Evolutionary conservation across 495 filamentous ascomycete genomes (phyloP), one percentile per base, ranked within the genome.

Genomic region (Cercophora sp.): DNA sequence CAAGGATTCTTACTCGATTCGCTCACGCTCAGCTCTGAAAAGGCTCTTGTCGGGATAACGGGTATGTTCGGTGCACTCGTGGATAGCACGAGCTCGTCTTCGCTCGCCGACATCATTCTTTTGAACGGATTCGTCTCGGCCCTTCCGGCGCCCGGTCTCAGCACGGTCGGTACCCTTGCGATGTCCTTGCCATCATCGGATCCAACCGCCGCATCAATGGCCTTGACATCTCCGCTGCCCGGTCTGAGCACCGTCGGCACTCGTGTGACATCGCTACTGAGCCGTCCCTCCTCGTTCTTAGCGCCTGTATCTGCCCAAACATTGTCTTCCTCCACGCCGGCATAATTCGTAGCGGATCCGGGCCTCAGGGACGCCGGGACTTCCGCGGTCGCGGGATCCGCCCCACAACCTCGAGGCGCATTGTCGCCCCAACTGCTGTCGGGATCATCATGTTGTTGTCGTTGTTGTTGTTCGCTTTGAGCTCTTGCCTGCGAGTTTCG

Each of bases 121-220:
- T 75, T 75, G 63, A 78, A 81, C 3, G 78, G 78, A 45, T 81
- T 81, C n/a, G 77, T 79, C 50, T 76, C 73, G 29, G 60, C 51
- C 20, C 66, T 68, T 8, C 55, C 65, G 40, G 48, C 61, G 47
- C 67, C 69, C 0, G 70, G 72, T 52, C 65, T 57, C 22, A 73
- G 60, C 22, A 59, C 51, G 24, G 54, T 58, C 6, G 70, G 72
- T 22, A 74, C 60, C 11, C 59, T 49, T 22, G 49, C 35, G 8
- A 54, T 20, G 11, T 55, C 35, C 16, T 46, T 25, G n/a, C 15
- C 59, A 51, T 56, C 42, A 42, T 52, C 57, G 34, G 20, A 44
- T n/a, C 20, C 52, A 59, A 55, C 1, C 23, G 24, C 25, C 6
- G 22, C 34, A 22, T 26, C 35, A 9, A 36, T 19, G 36, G 15